A percentile compares a stretch with the other conserved stretches of the same genome.
phyloP scores from a whole-genome alignment of 192 early-diverging fungal species.

The Pecoramyces ruminantium region DNA sequence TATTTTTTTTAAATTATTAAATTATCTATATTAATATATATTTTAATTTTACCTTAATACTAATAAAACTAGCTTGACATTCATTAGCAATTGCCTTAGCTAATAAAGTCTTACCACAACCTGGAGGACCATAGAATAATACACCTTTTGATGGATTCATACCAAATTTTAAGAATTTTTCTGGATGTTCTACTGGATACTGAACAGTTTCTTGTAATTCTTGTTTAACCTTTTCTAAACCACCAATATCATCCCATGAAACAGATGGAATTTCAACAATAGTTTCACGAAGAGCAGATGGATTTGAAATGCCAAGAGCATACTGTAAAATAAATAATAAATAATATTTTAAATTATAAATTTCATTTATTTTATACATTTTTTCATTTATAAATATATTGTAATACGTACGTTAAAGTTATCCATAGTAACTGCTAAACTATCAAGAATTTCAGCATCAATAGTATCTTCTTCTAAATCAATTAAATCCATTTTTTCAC shows the following conservation, averaged over 20 bases:
- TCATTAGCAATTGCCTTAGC: constrained; percentile 99
- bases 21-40: too few relatives aligned
- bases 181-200: constrained; percentile 97
- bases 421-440: constrained; percentile 89
- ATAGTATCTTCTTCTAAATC: constrained; percentile 97
- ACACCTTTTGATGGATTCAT: constrained; percentile 94
- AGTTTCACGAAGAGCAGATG: constrained; percentile 95
- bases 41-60: constrained; percentile 79
- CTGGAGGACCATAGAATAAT: constrained; percentile 96
- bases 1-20: too few relatives aligned
- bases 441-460: constrained; percentile 90
- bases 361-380: too few relatives aligned
- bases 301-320: constrained; percentile 84
- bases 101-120: constrained; percentile 93
- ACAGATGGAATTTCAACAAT: constrained; percentile 91
- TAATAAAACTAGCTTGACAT: constrained; percentile 99
- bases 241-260: constrained; percentile 93
- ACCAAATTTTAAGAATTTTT: constrained; percentile 99
- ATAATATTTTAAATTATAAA: constrained; percentile 11
- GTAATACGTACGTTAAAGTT: constrained; percentile 80
- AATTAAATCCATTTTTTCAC: constrained; percentile 98
- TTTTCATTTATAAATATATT: too few relatives aligned
- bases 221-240: constrained; percentile 91
- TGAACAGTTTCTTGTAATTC: constrained; percentile 97
- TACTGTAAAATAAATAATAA: constrained; percentile 25